These are phyloP conservation scores for Powellomyces hirtus DNA, from an alignment of 192 early-diverging fungal genomes.

Conservation along the genomic window DNA sequence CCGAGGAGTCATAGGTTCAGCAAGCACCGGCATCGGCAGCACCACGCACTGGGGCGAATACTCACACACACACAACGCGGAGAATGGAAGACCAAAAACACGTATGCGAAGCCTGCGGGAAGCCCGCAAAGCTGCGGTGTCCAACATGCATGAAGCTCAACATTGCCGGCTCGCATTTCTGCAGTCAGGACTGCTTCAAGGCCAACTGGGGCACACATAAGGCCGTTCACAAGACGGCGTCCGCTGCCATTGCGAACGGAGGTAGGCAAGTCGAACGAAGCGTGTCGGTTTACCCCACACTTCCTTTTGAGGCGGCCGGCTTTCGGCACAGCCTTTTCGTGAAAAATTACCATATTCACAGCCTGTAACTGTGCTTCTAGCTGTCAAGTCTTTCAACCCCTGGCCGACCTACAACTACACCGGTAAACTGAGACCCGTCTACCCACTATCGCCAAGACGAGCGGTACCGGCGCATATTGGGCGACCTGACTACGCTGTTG, in stretches of 20 bases:
- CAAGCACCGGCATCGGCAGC: no score
- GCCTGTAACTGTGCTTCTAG: not conserved
- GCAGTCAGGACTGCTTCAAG: constrained; percentile 49
- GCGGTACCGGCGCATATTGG: constrained; percentile 37
- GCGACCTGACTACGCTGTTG: constrained; percentile 46
- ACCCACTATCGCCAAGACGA: constrained; percentile 44
- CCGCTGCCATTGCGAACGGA: constrained; percentile 7
- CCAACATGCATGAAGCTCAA: constrained; percentile 41
- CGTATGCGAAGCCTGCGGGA: constrained; percentile 33
- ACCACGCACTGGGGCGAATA: no score
- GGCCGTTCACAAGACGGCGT: constrained; percentile 30
- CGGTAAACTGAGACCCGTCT: constrained; percentile 50
- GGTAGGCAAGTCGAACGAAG: not conserved
- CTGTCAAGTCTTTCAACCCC: constrained; percentile 38
- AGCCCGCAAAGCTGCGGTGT: constrained; percentile 34
- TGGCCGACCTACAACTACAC: constrained; percentile 46
- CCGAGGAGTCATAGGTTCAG: no score
- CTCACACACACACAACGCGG: no score
- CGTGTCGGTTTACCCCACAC: not conserved
- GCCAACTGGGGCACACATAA: constrained; percentile 48
- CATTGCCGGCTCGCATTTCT: constrained; percentile 36
- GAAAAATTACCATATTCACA: constrained; percentile 45
- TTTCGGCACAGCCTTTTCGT: not conserved
- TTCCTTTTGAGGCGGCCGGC: not conserved
- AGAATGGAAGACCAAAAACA: no score